Base-by-base conservation (phyloP, 257 asterid genomes). In the Cinchona pubescens region DNA sequence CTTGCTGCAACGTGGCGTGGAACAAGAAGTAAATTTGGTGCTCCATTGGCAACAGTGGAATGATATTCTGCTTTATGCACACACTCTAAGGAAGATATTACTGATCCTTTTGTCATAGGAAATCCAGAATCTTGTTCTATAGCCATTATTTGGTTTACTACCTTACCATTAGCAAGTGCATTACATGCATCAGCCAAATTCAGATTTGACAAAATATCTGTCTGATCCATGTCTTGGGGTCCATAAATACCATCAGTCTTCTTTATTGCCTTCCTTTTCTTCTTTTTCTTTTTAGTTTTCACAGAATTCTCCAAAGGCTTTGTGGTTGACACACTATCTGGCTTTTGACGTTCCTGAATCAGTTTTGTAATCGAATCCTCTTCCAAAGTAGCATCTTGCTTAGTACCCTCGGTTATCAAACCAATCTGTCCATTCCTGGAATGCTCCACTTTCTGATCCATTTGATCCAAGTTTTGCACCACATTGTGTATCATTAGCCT, bases 141-240 rank as follows among this genome's bases (percentile, higher is more conserved):
- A 74, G 55, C 32, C 46, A 64, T 76, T 34, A 48, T 75, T 55
- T 59, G 75, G 32, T 43, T 66, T 61, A 46, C 25, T 61, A 46
- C 25, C 73, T 35, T 55, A 67, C 35, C 74, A 15, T 30, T 49
- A 30, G 34, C 15, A 23, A 14, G 18, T 75, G 53, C 76, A 58
- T 29, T 62, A 72, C 82, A 32, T 37, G 75, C 78, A 73, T 87
- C 83, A 3, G 66, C 71, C 79, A 80, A 53, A 67, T 73, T 78
- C 78, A 81, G 67, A 56, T 67, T 81, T 75, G 82, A 72, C 45
- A 82, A 58, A 69, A 72, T 77, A 82, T 74, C 68, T 9, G 48
- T 64, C 34, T 73, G 85, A 77, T 76, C 72, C 75, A 72, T 30
- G 76, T 64, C 73, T 75, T 65, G 69, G 71, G 75, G 75, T 63